Base-by-base conservation (phyloP, 768 basidiomycete species). In the Psilocybe subaeruginosa region DNA sequence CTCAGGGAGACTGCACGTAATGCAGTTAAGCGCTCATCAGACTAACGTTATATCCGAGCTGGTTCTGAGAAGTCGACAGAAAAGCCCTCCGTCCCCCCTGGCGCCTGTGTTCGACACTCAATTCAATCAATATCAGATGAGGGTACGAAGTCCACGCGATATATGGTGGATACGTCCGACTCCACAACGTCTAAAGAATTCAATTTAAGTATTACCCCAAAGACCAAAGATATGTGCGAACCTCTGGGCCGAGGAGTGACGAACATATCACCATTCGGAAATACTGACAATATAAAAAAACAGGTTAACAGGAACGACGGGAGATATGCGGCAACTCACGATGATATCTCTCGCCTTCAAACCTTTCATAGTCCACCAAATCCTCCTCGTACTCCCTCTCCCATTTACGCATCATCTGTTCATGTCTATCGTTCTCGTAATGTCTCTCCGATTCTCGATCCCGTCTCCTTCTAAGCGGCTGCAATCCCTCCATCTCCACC, bases 191-290 rank as follows among this genome's bases (percentile, higher is more conserved):
- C 62, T 66, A 39, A 4, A 23, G n/a, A 45, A 50, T 33, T 16
- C 11, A 14, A 23, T 16, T 17, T 27, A 3, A 8, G 31, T 23
- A 17, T 9, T 31, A 4, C n/a, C 16, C 35, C 5, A 14, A 33
- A 31, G 37, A 17, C 8, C 19, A 45, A 27, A 16, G 35, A 27
- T 46, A 45, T 39, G 19, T 43, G 17, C 35, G 45, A 29, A 57
- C 63, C 56, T 59, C 51, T 29, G 12, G 58, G 50, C 2, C 29
- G 56, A 8, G 61, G 45, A 2, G 56, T 51, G n/a, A 67, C 63
- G 31, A 64, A 58, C 59, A 63, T 63, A 37, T 67, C 61, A 17
- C 66, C 66, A 47, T 59, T 67, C 2, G 61, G 58, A 0, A 63
- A 62, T 8, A 49, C 66, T 67, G 39, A 11, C 55, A 9, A 56